These are phyloP conservation scores for Paecilomyces sp. DNA, from an alignment of 2,329 filamentous ascomycete species.

Conservation along the genomic window DNA sequence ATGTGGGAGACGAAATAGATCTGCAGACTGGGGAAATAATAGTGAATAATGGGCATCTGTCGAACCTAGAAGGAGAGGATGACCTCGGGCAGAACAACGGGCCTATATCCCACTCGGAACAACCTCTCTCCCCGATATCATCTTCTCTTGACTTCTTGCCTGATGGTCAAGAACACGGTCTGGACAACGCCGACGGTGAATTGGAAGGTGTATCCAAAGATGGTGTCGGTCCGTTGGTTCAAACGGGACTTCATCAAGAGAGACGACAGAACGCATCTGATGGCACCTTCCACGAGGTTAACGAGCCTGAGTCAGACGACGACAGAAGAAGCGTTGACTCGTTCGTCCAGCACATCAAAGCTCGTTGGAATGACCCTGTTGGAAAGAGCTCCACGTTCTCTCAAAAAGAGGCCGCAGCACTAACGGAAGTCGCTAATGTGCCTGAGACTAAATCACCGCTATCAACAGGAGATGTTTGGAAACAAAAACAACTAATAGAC, in stretches of 20 bases:
- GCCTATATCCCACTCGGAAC: background rate
- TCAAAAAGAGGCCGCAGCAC: background rate
- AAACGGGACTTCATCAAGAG: background rate
- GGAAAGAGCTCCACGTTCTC: background rate
- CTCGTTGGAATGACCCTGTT: background rate
- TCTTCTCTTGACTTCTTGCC: background rate
- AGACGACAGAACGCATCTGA: background rate
- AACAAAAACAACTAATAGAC: slow-evolving; percentile 12
- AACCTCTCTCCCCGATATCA: background rate
- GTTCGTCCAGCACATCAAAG: slow-evolving; percentile 3
- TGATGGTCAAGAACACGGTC: background rate
- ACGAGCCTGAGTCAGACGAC: slow-evolving; percentile 11
- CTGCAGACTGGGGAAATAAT: slow-evolving; percentile 71
- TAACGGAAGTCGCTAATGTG: background rate
- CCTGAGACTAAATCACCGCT: background rate
- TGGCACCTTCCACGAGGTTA: slow-evolving; percentile 1
- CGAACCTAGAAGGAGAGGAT: slow-evolving; percentile 53
- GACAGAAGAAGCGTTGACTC: slow-evolving; percentile 17
- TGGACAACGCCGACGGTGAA: background rate
- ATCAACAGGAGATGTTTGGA: background rate
- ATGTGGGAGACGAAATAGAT: slow-evolving; percentile 84
- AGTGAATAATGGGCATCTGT: slow-evolving; percentile 84
- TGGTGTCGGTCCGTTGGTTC: background rate
- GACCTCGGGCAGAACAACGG: slow-evolving; percentile 32
- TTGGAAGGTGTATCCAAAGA: background rate